Conservation (phyloP, 2,329 filamentous ascomycete genomes). For the Hypoxylon sp. region DNA sequence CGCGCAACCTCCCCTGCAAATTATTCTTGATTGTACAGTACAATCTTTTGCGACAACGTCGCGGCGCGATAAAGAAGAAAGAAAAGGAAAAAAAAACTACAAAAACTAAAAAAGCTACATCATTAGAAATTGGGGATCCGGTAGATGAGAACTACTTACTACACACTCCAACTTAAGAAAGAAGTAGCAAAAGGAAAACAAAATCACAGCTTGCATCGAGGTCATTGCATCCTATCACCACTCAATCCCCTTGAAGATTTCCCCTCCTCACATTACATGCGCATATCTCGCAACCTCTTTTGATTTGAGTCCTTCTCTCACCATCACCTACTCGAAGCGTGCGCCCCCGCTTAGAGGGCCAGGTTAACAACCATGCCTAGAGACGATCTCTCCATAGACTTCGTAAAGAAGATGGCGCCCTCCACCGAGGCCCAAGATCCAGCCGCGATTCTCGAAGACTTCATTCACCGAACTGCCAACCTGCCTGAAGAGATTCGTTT, state of each 20-base stretch:
- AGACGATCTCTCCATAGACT: constrained; percentile 77
- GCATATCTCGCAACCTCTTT: background rate
- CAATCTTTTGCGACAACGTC: constrained; percentile 2
- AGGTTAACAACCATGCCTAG: constrained; percentile 74
- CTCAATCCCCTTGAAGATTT: background rate
- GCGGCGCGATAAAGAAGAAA: constrained; percentile 57
- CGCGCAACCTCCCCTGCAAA: background rate
- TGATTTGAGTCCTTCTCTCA: constrained; percentile 17
- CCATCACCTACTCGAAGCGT: constrained; percentile 30
- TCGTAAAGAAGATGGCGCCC: constrained; percentile 71
- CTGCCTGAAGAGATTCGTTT: constrained; percentile 84
- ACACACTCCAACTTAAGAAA: too few species aligned
- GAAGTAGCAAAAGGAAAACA: constrained; percentile 47
- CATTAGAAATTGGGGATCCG: constrained; percentile 46
- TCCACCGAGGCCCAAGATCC: constrained; percentile 67
- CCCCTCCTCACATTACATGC: background rate
- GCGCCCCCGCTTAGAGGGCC: constrained; percentile 44
- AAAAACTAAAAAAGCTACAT: constrained; percentile 37
- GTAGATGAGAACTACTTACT: too few species aligned
- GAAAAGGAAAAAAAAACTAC: constrained; percentile 41
- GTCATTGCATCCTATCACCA: background rate
- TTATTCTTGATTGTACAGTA: constrained; percentile 3
- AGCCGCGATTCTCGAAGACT: constrained; percentile 79
- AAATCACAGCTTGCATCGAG: constrained; percentile 1
- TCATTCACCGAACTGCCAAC: constrained; percentile 78